Evolutionary conservation across 805 yeast genomes (phyloP).

Genomic region (Saturnispora galanensis): DNA sequence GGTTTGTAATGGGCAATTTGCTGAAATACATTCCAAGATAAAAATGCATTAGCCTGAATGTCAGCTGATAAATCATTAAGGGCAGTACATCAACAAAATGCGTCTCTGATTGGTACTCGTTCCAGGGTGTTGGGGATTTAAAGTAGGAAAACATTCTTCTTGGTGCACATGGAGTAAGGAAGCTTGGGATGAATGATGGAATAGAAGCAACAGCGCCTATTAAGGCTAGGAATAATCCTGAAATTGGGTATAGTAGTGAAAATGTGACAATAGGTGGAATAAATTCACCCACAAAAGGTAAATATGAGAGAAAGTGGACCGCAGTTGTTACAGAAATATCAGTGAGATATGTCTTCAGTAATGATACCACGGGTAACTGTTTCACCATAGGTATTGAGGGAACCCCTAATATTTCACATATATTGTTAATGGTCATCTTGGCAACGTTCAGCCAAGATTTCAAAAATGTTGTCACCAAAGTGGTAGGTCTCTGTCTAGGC

Average conservation of each 20-base stretch:
- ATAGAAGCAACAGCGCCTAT: slow-evolving; percentile 33
- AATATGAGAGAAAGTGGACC: slow-evolving; percentile 26
- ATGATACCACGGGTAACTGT: slow-evolving; percentile 21
- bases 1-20: slow-evolving; percentile 2
- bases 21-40: slow-evolving; percentile 2
- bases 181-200: slow-evolving; percentile 14
- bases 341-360: slow-evolving; percentile 21
- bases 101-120: neutral
- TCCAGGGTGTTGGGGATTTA: slow-evolving; percentile 1
- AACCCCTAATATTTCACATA: neutral
- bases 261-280: slow-evolving; percentile 36
- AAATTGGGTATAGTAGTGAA: slow-evolving; percentile 32
- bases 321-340: slow-evolving; percentile 24
- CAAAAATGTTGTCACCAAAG: neutral
- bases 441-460: neutral
- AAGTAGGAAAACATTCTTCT: slow-evolving; percentile 7
- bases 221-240: slow-evolving; percentile 38
- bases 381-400: neutral
- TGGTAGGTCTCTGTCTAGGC: neutral
- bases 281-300: slow-evolving; percentile 35
- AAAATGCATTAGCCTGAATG: neutral
- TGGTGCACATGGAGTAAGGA: slow-evolving; percentile 5
- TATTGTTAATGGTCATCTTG: too few relatives aligned
- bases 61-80: neutral
- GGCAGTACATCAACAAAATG: slow-evolving; percentile 2